Base-by-base conservation (phyloP, 345 rosid genomes). In the Melaleuca quinquenervia region DNA sequence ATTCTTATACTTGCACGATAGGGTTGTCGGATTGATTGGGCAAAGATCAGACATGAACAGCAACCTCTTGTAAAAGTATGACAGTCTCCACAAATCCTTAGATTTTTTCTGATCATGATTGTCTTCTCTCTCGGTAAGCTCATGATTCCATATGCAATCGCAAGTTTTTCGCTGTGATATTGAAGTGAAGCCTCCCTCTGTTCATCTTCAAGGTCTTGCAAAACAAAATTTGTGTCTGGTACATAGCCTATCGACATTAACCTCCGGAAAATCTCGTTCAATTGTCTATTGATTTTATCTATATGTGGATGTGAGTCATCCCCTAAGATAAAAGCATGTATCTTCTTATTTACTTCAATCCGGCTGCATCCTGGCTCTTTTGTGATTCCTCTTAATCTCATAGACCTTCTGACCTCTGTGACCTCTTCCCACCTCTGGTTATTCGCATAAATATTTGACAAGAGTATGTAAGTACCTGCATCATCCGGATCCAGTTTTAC, bases 361-460 rank as follows among this genome's bases (percentile, higher is more conserved):
- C 96, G 93, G 87, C 96, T 95, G 82, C 96, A 92, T 84, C 96
- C 96, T 26, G 96, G 94, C 58, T 92, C 94, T 90, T 95, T 93
- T 87, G 74, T 89, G 50, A 94, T 87, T 78, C 94, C 93, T 74
- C 86, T 88, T 82, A 87, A 64, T 83, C 90, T 89, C 98, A 93
- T 94, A 1, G 26, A 85, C 84, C 84, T 93, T 86, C 95, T 86
- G 22, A 90, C 80, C 55, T 90, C 89, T 45, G 91, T 91, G 83
- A 91, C 98, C 50, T 91, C 92, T 2, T 93, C 89, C 96, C 96
- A 94, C 86, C 91, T 92, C 86, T 89, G 94, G 84, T 91, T 87
- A 53, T 91, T 94, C 27, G 97, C 96, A 82, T 95, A 94, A 83
- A 95, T 94, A 82, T 95, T 95, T 44, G 97, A 95, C 89, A 94